Conservation (phyloP, 208 protist species). For the Leishmania gerbilli region DNA sequence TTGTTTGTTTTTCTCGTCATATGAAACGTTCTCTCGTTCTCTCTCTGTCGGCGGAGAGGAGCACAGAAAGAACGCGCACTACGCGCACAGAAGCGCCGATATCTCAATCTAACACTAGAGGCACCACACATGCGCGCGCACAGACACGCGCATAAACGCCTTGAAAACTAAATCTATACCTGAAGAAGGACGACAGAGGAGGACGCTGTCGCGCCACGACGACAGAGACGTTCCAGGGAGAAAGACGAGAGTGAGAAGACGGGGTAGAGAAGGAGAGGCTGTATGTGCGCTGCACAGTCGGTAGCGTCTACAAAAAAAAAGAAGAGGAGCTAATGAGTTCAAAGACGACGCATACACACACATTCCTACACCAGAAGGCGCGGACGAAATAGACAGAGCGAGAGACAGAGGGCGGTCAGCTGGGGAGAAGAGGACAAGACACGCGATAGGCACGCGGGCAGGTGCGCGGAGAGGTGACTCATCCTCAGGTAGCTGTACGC, state of each 20-base stretch:
- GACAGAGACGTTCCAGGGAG: background rate
- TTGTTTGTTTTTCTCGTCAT: background rate
- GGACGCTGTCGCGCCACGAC: background rate
- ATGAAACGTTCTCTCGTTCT: background rate
- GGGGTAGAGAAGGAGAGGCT: background rate
- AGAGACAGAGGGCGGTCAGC: background rate
- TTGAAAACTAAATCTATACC: constrained; percentile 2
- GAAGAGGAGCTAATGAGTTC: background rate
- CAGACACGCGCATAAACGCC: background rate
- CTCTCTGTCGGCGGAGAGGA: background rate
- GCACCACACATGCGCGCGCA: background rate
- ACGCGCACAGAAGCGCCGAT: background rate
- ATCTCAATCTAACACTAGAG: background rate
- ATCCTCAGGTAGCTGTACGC: background rate
- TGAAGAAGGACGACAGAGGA: background rate
- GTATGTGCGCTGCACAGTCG: background rate
- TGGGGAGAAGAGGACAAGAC: background rate
- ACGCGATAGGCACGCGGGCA: background rate
- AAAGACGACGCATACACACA: background rate
- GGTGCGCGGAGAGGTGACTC: background rate
- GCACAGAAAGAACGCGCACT: background rate
- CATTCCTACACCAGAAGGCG: background rate
- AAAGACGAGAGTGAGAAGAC: background rate
- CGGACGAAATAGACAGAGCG: background rate
- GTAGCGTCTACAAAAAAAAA: background rate